Conservation (phyloP, 257 asterid species). For the Solanum phureja region DNA sequence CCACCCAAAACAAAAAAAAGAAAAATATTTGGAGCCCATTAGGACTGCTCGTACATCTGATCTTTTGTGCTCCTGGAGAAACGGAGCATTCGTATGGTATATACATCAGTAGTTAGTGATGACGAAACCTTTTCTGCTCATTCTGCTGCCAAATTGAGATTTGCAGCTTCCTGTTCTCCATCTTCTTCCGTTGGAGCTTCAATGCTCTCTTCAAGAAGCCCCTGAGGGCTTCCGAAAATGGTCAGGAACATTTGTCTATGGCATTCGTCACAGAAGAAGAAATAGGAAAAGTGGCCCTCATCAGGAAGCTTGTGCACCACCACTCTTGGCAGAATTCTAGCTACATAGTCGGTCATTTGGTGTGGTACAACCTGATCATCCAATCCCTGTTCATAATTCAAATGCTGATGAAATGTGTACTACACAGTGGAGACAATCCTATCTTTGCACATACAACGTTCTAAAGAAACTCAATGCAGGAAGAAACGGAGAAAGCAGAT, state of each 20-base stretch:
- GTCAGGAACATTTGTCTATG: slow-evolving; percentile 56
- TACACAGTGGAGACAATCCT: background rate
- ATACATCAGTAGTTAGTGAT: slow-evolving; percentile 12
- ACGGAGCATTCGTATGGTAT: slow-evolving; percentile 18
- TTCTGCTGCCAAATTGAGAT: slow-evolving; percentile 12
- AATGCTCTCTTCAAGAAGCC: slow-evolving; percentile 29
- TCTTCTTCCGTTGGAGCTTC: slow-evolving; percentile 23
- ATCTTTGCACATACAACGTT: background rate
- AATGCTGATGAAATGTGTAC: background rate
- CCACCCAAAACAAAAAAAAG: background rate
- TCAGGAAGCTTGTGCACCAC: slow-evolving; percentile 55
- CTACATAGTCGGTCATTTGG: slow-evolving; percentile 48
- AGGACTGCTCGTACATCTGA: background rate
- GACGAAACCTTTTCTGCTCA: slow-evolving; percentile 3
- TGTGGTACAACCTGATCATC: slow-evolving; percentile 71
- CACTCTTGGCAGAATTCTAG: slow-evolving; percentile 54
- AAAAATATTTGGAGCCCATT: background rate
- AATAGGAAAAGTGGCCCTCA: slow-evolving; percentile 84
- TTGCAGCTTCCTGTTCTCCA: slow-evolving; percentile 13
- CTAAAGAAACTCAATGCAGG: background rate
- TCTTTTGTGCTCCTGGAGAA: background rate
- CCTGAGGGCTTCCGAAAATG: slow-evolving; percentile 68
- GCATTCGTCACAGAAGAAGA: slow-evolving; percentile 59
- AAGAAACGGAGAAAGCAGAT: background rate
- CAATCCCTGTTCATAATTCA: slow-evolving; percentile 46